Evolutionary conservation across 2,329 filamentous ascomycete genomes (phyloP), one percentile per base, ranked within the genome.

Genomic region (Calonectria honghensis): DNA sequence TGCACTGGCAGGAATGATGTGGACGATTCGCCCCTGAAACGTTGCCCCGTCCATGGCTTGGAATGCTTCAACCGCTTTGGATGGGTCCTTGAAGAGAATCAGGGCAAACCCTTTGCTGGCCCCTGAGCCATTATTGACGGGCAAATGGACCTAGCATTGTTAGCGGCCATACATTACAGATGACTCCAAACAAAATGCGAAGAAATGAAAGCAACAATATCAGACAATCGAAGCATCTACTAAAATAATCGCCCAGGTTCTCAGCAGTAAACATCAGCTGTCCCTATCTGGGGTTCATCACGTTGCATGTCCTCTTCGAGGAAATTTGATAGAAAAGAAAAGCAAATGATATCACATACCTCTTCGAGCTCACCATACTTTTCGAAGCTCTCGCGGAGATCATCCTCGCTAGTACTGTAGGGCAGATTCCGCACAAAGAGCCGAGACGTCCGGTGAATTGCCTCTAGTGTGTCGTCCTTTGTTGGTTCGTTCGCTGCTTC

Each of bases 241-340:
- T 98, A 99, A 98, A 97, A 98, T 97, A 94, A 91, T 95, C 93
- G 96, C 93, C 93, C 94, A 93, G 92, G 86, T 90, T 95, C 89
- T 92, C 94, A 96, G 97, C 96, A 98, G 57, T 89, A 89, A 95
- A 94, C 95, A 96, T 98, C 94, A 96, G 96, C 93, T 98, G 97
- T 98, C 97, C 97, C 97, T 98, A 98, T 98, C 97, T 94, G 94
- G 94, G 92, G 88, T 95, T 98, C 96, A 98, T 98, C 97, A 96
- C 91, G 86, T 87, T 88, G 89, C 76, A 71, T 72, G 10, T 37
- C n/a, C 65, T 73, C 71, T 64, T 70, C 14, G 11, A 71, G 52
- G 64, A 67, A 71, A 73, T 73, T 54, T 57, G 76, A 70, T 48
- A 48, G n/a, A 48, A 48, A 48, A 48, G 45, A 24, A 48, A 24